Evolutionary conservation across 1,284 basidiomycete species (phyloP).

Genomic region (Athelia psychrophila): DNA sequence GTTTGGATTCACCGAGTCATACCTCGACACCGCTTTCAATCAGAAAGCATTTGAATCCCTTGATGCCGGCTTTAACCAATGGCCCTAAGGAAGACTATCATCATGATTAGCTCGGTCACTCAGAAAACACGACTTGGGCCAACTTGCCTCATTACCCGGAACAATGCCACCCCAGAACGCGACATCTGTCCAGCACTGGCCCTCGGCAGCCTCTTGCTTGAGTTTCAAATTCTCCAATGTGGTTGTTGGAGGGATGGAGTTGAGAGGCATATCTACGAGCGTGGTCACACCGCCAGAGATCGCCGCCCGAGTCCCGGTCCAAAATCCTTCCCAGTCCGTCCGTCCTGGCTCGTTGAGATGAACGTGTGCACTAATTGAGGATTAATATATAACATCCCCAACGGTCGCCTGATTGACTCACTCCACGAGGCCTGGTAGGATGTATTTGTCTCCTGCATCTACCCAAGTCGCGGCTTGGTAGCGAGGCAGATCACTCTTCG

Average conservation of each 20-base stretch:
- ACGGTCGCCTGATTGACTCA: constrained; percentile 40
- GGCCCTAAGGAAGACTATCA: constrained; percentile 28
- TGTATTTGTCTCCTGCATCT: constrained; percentile 60
- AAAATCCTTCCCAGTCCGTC: constrained; percentile 93
- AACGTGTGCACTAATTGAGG: constrained; percentile 70
- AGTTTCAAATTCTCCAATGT: constrained; percentile 69
- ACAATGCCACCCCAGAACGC: constrained; percentile 96
- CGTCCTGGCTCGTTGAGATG: constrained; percentile 93
- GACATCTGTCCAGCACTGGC: constrained; percentile 81
- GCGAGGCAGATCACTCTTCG: constrained; percentile 32
- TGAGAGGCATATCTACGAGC: constrained; percentile 93
- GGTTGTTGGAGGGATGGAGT: constrained; percentile 93
- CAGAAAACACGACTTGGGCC: background rate
- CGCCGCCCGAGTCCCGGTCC: constrained; percentile 86
- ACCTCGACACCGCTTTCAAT: constrained; percentile 93
- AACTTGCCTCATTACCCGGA: constrained; percentile 76
- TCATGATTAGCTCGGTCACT: background rate
- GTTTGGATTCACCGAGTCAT: constrained; percentile 16
- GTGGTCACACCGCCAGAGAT: constrained; percentile 89
- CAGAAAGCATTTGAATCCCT: constrained; percentile 95
- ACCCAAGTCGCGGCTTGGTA: constrained; percentile 43
- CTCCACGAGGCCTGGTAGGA: constrained; percentile 88
- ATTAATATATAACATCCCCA: background rate
- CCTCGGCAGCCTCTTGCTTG: constrained; percentile 70
- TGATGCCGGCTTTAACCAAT: constrained; percentile 75